Evolutionary conservation across 352 stramenopile genomes (phyloP).

Genomic region (Nothophytophthora sp.): DNA sequence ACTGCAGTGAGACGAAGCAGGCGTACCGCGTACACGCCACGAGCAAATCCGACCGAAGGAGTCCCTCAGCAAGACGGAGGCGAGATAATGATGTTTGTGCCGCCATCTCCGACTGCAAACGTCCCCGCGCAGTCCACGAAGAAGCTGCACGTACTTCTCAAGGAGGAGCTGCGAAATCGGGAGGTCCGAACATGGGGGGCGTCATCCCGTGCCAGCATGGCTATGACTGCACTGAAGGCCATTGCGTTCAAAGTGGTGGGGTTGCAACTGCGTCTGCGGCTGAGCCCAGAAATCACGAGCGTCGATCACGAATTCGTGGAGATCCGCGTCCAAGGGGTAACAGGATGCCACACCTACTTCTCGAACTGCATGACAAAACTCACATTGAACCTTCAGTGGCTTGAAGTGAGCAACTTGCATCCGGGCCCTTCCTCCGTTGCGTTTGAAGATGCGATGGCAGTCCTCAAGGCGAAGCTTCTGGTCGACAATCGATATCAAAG

Average conservation of each 20-base stretch:
- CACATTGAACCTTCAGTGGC: conserved; percentile 74
- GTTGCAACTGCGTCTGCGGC: conserved; percentile 52
- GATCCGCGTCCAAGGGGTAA: conserved; percentile 61
- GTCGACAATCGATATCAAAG: conserved; percentile 56
- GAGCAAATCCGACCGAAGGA: conserved; percentile 7
- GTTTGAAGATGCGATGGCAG: conserved; percentile 75
- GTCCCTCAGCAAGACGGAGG: conserved; percentile 19
- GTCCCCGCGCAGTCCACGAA: conserved; percentile 33
- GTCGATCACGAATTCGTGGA: conserved; percentile 77
- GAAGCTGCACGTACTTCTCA: conserved; percentile 56
- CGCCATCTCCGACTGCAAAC: conserved; percentile 21
- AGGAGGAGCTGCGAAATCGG: conserved; percentile 67
- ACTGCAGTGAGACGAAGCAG: conserved; percentile 34
- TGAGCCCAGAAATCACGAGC: conserved; percentile 57
- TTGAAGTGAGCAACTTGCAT: conserved; percentile 83
- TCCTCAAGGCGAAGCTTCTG: conserved; percentile 72
- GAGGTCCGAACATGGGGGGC: conserved; percentile 54
- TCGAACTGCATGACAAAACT: conserved; percentile 76
- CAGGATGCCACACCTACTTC: conserved; percentile 70
- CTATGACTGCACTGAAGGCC: conserved; percentile 50
- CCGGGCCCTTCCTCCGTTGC: conserved; percentile 67
- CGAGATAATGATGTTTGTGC: conserved; percentile 30
- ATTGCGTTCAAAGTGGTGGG: conserved; percentile 72
- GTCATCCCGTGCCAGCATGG: conserved; percentile 16
- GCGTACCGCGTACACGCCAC: conserved; percentile 19